phyloP scores from a whole-genome alignment of 257 asterid genomes.

The Nicotiana undulata region DNA sequence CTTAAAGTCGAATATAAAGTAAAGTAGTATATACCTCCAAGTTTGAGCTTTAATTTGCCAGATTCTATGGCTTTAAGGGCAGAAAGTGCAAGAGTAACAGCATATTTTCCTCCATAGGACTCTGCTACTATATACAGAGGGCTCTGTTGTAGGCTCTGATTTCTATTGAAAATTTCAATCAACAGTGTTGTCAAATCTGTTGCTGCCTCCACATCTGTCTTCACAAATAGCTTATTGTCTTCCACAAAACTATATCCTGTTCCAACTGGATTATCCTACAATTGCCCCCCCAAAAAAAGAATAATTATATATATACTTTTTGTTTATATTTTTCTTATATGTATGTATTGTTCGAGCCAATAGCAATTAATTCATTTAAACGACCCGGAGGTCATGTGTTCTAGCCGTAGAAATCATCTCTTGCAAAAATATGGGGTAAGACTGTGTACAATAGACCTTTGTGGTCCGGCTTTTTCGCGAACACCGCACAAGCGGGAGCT shows the following conservation, averaged over 20 bases:
- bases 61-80: conserved; percentile 60
- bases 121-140: conserved; percentile 85
- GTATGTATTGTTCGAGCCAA: background rate
- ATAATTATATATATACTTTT: background rate
- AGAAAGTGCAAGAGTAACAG: conserved; percentile 83
- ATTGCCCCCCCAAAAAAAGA: background rate
- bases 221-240: conserved; percentile 50
- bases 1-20: too few species aligned
- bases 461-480: too few species aligned
- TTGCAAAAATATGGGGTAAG: too few species aligned
- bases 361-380: background rate
- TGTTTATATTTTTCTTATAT: background rate
- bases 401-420: too few species aligned
- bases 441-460: too few species aligned
- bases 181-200: conserved; percentile 68
- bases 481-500: too few species aligned
- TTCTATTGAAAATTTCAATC: conserved; percentile 55
- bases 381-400: too few species aligned
- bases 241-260: conserved; percentile 95
- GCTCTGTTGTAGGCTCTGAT: conserved; percentile 50
- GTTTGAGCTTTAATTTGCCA: conserved; percentile 62
- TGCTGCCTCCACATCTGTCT: conserved; percentile 81
- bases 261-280: conserved; percentile 95
- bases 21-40: conserved; percentile 48
- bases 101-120: conserved; percentile 91